Evolutionary conservation across 306 rosid genomes (phyloP).

Genomic region (Medicago truncatula): MtrunA17r5.0-ANR NC_053048.1:29435501-29436000

Average conservation of each 20-base stretch:
- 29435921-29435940: not conserved
- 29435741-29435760: not conserved
- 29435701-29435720: not conserved
- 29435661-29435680: not conserved
- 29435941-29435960: constrained; percentile 59
- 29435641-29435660: no score
- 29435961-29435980: constrained; percentile 74
- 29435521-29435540: not conserved
- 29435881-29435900: no score
- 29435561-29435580: no score
- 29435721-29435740: not conserved
- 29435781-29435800: not conserved
- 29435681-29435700: not conserved
- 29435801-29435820: not conserved
- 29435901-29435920: no score
- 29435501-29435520: not conserved
- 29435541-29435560: not conserved
- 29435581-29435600: no score
- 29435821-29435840: not conserved
- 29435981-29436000: constrained; percentile 72
- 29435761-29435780: not conserved
- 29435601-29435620: no score
- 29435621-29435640: no score
- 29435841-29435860: not conserved
- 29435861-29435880: not conserved